phyloP scores from a whole-genome alignment of 176 grass and related monocot genomes.

The Bolboschoenus planiculmis region DNA sequence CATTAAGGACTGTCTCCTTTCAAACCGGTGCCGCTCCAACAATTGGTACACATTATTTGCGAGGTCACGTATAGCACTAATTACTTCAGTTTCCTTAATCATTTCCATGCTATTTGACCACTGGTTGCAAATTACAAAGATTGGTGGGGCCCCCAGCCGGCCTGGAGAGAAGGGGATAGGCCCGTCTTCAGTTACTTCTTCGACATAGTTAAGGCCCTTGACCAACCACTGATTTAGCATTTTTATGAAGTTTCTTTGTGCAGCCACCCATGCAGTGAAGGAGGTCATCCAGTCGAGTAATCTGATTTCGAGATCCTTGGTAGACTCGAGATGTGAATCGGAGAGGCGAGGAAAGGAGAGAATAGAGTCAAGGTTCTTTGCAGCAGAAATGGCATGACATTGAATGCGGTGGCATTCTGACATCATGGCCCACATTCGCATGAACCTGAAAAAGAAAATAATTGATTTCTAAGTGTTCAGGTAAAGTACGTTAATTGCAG shows the following conservation, averaged over 20 bases:
- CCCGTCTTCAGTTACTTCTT: conserved; percentile 86
- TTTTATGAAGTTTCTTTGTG: conserved; percentile 59
- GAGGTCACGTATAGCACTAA: conserved; percentile 57
- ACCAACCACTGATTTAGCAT: conserved; percentile 65
- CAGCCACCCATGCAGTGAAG: conserved; percentile 62
- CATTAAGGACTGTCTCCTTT: conserved; percentile 71
- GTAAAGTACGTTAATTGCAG: neutral
- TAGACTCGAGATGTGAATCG: conserved; percentile 53
- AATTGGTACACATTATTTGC: conserved; percentile 44
- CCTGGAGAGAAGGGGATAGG: conserved; percentile 82
- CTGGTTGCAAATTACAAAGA: conserved; percentile 81
- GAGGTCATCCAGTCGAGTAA: conserved; percentile 64
- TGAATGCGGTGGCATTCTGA: conserved; percentile 90
- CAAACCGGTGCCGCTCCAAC: conserved; percentile 57
- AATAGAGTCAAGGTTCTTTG: conserved; percentile 75
- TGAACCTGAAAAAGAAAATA: conserved; percentile 55
- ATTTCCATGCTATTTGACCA: conserved; percentile 54
- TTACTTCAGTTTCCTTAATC: conserved; percentile 61
- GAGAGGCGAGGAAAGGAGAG: conserved; percentile 45
- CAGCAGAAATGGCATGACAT: conserved; percentile 69
- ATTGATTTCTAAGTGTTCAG: neutral
- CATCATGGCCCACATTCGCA: conserved; percentile 69
- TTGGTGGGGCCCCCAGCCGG: conserved; percentile 67
- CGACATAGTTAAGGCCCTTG: conserved; percentile 62
- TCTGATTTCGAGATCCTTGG: conserved; percentile 54